Base-by-base conservation (phyloP, 1,139 yeast genomes). In the Hemisphaericaspora xylofermentans region DNA sequence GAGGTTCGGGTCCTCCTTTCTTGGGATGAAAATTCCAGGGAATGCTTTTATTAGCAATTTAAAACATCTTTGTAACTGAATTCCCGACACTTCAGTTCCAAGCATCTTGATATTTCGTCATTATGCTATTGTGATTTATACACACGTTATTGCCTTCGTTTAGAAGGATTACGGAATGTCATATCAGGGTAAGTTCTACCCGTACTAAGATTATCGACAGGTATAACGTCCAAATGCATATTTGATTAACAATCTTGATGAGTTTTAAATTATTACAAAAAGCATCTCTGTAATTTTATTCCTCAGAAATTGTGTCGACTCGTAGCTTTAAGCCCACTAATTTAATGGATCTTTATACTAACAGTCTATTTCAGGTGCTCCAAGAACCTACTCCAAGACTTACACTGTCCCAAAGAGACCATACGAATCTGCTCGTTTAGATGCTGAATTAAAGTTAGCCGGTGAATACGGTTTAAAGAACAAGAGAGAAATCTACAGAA, bases 401-500 rank as follows among this genome's bases (percentile, higher is more conserved):
- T 91, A 88, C 88, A 78, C 97, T 68, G 96, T 91, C 74, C 98
- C 98, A 81, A 88, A 88, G 85, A 88, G 95, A 76, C 97, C 96
- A 55, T 93, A 85, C 82, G 98, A 93, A 79, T 87, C 95, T 61
- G 94, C 96, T 74, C 96, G 98, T 85, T 85, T 93, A 76, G 98
- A 93, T 68, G 88, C 96, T 73, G 98, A 94, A 80, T 87, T 93
- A 75, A 89, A 93, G 80, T 87, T 93, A 68, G 97, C 95, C 67
- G 98, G 98, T 83, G 98, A 93, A 80, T 93, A 78, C 86, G 99
- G 98, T 83, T 86, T 93, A 72, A 91, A 89, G 82, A 93, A 94
- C 97, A 93, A 93, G 91, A 88, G 95, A 75, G 98, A 93, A 80
- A 88, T 93, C 76, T 89, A 91, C 95, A 87, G 97, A 84, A 88